Evolutionary conservation across 2,329 filamentous ascomycete genomes (phyloP), one percentile per base, ranked within the genome.

Genomic region (Elsinoe australis): DNA sequence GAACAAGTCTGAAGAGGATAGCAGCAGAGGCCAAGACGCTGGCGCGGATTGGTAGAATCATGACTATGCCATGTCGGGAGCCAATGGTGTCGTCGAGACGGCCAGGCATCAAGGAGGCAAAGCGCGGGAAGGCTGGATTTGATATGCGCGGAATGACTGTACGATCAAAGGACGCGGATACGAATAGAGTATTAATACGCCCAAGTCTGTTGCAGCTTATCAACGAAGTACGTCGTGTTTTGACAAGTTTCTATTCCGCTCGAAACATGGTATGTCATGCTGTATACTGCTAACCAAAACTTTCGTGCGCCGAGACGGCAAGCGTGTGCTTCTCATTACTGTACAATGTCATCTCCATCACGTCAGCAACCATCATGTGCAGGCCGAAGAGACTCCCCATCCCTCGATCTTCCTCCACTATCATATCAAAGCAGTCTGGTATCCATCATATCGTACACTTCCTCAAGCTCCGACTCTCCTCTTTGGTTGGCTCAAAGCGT

Each of bases 381-480:
- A n/a, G n/a, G 4, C 32, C 32, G 4, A 10, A 4, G 14, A 2
- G n/a, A 15, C 32, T 15, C 15, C 12, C 9, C 32, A 9, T 35
- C 32, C 10, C 7, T 14, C 10, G 29, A 31, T 31, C 29, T 8
- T 17, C 12, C 48, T 5, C n/a, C 28, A 15, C 54, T 63, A 67
- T 50, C n/a, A n/a, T n/a, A n/a, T n/a, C n/a, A n/a, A n/a, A n/a
- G 51, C 57, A 42, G 57, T 55, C 33, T 26, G 10, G n/a, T 8
- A 3, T n/a, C 22, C 14, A 7, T 28, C 10, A 19, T 3, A 9
- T 3, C 19, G 7, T 15, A 2, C 12, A 14, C 18, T 9, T 3
- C 7, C 24, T 31, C 39, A 44, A 8, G 8, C 48, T 42, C 65
- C 64, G 53, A 36, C 45, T 29, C 67, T 70, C 42, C 61, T 57